Evolutionary conservation across 805 yeast genomes (phyloP), one percentile per base, ranked within the genome.

Genomic region (Nakazawaea peltata): DNA sequence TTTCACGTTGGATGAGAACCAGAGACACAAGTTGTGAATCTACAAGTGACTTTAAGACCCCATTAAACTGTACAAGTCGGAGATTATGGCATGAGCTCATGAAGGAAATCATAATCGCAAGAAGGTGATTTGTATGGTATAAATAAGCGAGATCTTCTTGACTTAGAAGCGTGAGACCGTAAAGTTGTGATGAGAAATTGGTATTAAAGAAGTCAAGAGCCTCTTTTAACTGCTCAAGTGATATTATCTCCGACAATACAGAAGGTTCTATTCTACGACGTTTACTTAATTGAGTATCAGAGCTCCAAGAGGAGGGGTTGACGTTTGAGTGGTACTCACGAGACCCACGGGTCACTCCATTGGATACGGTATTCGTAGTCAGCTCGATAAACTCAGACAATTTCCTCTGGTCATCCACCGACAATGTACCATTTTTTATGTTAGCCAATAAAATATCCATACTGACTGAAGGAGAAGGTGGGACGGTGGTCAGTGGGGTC

Each of bases 21-120:
- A 54, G 48, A 13, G 57, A 48, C 19, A 56, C 37, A 9, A 36
- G 8, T 8, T 19, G 26, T 14, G 23, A 33, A 29, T 56, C 57
- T 8, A 63, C 49, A 4, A 56, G 39, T 3, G 37, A 31, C 32
- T 59, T 57, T 21, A 63, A 39, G 5, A 41, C 36, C 13, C 44
- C 40, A 22, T 49, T 54, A 19, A 57, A 31, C 16, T 42, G 38
- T 16, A 47, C 44, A 5, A 50, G 44, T 8, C 49, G 44, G 0
- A 78, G 71, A 48, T 76, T 78, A 47, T 77, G 82, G 30, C 74
- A 69, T 21, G 79, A 72, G 0, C 84, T 70, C 11, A 79, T 74
- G 4, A 79, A 64, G 46, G 80, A 69, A 3, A 79, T 67, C 2
- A 83, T 71, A 26, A 74, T 69, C 3, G 78, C 67, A 25, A 79